These are phyloP conservation scores for Escovopsis weberi DNA, from an alignment of 2,329 filamentous ascomycete species.

Conservation along the genomic window DNA sequence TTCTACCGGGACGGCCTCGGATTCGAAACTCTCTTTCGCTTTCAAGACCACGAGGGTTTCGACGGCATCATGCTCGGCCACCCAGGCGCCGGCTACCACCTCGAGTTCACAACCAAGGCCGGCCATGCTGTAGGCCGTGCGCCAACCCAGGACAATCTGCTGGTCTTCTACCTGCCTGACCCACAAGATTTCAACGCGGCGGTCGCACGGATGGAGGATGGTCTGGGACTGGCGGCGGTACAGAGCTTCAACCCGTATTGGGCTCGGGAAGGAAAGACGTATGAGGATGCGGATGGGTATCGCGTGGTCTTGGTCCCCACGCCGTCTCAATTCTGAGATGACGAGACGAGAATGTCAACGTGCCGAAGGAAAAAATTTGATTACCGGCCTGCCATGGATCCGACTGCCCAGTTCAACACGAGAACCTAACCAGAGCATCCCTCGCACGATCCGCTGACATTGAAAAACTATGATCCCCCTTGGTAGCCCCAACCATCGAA, in stretches of 20 bases:
- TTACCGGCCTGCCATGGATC: too few relatives aligned
- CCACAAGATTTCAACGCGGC: conserved; percentile 14
- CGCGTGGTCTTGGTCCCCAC: conserved; percentile 25
- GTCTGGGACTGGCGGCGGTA: conserved; percentile 19
- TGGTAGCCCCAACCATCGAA: too few relatives aligned
- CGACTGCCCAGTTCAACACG: too few relatives aligned
- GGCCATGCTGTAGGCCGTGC: conserved; percentile 21
- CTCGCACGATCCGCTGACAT: too few relatives aligned
- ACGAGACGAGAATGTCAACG: too few relatives aligned
- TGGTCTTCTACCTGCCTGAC: conserved; percentile 28
- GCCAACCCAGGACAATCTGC: conserved; percentile 28
- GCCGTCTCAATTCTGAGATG: conserved; percentile 3
- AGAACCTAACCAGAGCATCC: too few relatives aligned
- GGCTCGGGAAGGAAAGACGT: conserved; percentile 28
- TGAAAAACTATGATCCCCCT: too few relatives aligned
- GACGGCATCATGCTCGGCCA: conserved; percentile 28
- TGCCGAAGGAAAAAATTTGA: too few relatives aligned
- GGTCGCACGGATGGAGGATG: conserved; percentile 18
- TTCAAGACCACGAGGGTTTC: conserved; percentile 23
- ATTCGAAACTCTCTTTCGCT: conserved; percentile 20
- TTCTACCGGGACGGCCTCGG: conserved; percentile 29
- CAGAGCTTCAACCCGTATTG: conserved; percentile 29
- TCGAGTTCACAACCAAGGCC: conserved; percentile 25
- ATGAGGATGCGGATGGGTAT: conserved; percentile 31
- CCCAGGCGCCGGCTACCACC: conserved; percentile 22